Conservation (phyloP, 495 filamentous ascomycete genomes). For the Podospora pseudocomata region DNA sequence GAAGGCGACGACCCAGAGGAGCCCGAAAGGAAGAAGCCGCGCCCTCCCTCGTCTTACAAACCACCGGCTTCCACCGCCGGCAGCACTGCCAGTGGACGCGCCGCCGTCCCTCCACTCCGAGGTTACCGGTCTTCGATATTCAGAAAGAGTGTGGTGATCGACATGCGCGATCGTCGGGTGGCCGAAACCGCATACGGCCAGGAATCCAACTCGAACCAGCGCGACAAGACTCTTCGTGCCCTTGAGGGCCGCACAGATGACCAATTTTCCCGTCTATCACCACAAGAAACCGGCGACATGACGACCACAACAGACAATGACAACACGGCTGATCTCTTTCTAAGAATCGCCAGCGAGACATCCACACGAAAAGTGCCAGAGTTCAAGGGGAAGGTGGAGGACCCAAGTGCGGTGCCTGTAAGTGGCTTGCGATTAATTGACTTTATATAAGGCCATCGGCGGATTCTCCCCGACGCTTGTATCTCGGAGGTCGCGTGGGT, state of each 20-base stretch:
- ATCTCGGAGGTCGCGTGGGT: background rate
- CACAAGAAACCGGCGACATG: conserved; percentile 40
- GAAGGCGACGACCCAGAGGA: conserved; percentile 26
- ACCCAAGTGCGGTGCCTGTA: conserved; percentile 37
- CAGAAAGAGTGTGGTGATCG: conserved; percentile 46
- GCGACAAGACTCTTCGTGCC: conserved; percentile 48
- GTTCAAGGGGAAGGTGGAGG: conserved; percentile 29
- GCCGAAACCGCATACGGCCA: conserved; percentile 38
- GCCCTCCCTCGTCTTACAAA: conserved; percentile 45
- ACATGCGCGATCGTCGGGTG: conserved; percentile 41
- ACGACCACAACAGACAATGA: conserved; percentile 42
- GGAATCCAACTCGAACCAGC: conserved; percentile 41
- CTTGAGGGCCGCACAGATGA: conserved; percentile 45
- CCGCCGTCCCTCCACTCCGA: conserved; percentile 47
- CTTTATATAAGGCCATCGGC: background rate
- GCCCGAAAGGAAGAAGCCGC: conserved; percentile 42
- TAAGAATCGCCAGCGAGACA: conserved; percentile 51
- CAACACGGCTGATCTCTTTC: conserved; percentile 52
- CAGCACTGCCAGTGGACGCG: conserved; percentile 17
- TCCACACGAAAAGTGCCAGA: conserved; percentile 34
- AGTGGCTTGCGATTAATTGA: conserved; percentile 23
- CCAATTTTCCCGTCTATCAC: conserved; percentile 33
- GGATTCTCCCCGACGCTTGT: background rate
- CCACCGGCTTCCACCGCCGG: background rate
- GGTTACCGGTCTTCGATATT: conserved; percentile 49